These are phyloP conservation scores for Tillandsia fasciculata DNA, from an alignment of 176 grass and related monocot genomes.

Conservation along the genomic window DNA sequence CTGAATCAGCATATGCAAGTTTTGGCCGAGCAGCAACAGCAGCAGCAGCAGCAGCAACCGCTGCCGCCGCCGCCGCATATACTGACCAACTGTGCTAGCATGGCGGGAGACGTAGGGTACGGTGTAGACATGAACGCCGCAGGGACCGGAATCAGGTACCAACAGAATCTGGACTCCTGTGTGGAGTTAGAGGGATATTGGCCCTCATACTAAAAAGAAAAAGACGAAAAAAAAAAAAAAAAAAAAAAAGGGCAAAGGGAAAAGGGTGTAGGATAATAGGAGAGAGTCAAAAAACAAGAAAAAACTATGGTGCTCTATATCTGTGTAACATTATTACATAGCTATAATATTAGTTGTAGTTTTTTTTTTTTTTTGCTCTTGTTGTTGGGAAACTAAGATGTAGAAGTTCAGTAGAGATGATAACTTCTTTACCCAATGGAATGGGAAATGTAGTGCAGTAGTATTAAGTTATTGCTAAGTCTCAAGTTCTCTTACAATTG, in stretches of 20 bases:
- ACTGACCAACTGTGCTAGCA: constrained; percentile 19
- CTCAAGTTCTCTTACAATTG: no score
- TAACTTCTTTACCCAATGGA: background rate
- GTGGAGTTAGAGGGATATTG: constrained; percentile 66
- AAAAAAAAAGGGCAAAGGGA: no score
- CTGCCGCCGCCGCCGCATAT: background rate
- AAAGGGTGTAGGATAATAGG: background rate
- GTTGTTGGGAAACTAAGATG: background rate
- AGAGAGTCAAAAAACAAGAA: background rate
- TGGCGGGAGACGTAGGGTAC: constrained; percentile 17
- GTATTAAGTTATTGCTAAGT: no score
- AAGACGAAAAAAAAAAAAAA: no score
- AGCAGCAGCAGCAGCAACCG: no score
- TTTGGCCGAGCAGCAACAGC: no score
- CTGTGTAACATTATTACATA: background rate
- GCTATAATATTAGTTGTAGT: background rate
- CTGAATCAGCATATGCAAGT: constrained; percentile 18
- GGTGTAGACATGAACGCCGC: constrained; percentile 5
- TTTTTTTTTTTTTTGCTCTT: background rate
- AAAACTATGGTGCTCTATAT: background rate
- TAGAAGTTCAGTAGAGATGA: background rate
- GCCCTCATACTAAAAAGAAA: constrained; percentile 17
- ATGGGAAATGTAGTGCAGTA: background rate
- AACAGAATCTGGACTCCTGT: constrained; percentile 39
- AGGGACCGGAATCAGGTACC: constrained; percentile 29